A percentile compares a stretch with the other conserved stretches of the same genome.
Conservation (phyloP, 139 green algal genomes). For the Picochlorum sp. region DNA sequence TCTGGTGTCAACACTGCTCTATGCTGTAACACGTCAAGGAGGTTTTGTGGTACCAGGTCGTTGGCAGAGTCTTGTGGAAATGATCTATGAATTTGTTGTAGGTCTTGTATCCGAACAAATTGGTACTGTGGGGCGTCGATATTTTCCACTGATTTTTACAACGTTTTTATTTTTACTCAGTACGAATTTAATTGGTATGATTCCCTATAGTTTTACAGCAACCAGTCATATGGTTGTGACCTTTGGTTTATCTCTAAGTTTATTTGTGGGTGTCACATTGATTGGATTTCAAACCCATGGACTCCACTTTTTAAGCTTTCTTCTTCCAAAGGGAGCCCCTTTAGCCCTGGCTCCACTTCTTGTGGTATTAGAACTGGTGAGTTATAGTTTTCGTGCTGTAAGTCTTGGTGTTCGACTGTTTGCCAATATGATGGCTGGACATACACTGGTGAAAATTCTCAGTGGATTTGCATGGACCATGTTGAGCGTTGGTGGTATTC, state of each 20-base stretch:
- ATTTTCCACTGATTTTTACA: constrained; percentile 61
- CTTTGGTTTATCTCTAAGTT: constrained; percentile 54
- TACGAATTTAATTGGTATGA: constrained; percentile 64
- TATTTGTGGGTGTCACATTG: constrained; percentile 63
- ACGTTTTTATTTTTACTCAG: constrained; percentile 57
- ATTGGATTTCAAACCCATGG: constrained; percentile 61
- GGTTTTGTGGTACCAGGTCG: constrained; percentile 38
- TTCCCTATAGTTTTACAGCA: constrained; percentile 64
- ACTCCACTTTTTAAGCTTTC: constrained; percentile 63
- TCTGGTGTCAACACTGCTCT: constrained; percentile 29
- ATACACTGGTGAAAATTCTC: constrained; percentile 59
- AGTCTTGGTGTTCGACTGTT: constrained; percentile 55
- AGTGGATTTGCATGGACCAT: constrained; percentile 64
- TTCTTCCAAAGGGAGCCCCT: constrained; percentile 54
- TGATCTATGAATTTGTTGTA: constrained; percentile 51
- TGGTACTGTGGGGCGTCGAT: constrained; percentile 39
- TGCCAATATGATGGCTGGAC: constrained; percentile 64
- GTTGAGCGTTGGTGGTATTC: constrained; percentile 46
- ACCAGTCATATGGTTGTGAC: constrained; percentile 60
- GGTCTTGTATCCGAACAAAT: constrained; percentile 48
- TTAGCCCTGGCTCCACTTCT: constrained; percentile 47
- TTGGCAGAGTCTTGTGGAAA: constrained; percentile 47
- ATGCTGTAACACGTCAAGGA: constrained; percentile 31
- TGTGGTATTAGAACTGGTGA: constrained; percentile 53
- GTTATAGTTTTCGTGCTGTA: constrained; percentile 50